Base-by-base conservation (phyloP, 805 yeast species). In the Sugiyamaella americana region DNA sequence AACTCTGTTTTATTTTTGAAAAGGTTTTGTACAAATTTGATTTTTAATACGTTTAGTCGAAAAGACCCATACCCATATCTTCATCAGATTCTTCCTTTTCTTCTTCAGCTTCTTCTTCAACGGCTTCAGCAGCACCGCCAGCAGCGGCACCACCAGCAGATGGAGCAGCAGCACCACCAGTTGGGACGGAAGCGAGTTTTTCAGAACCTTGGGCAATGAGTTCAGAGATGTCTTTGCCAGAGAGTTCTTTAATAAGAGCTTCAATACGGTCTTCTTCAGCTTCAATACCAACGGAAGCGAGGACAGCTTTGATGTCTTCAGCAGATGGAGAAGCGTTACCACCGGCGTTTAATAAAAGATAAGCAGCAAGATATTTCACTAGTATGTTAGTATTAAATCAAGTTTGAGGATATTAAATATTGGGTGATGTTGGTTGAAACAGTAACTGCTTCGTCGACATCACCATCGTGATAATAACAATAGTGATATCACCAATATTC, bases 311-410 rank as follows among this genome's bases (percentile, higher is more conserved):
- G 79, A 93, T 79, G 73, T 87, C 91, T 68, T 84, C 81, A 64
- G 95, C 94, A 62, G 95, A 77, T 75, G 98, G 98, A 66, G 93
- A 68, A 70, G 88, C 72, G 79, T 81, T 82, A 72, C 98, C 98
- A 75, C 96, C 96, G 73, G 93, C 88, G 78, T 84, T 88, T 75
- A 93, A 82, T 77, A 91, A 84, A 75, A 93, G 84, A 81, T 93
- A 93, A 75, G 98, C 98, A 77, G 98, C 98, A 78, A 93, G 84
- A 83, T 91, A 91, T 86, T 88, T 93, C 97, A 88, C 78, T 69
- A 44, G n/a, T 41, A 35, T 23, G 43, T 32, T 20, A 44, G 54
- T 63, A 61, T 64, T 62, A 26, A 26, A 26, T 26, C 32, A 26
- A 13, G 32, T 8, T 26, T 13, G 32, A 26, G 32, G 13, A 8